Evolutionary conservation across 2,329 filamentous ascomycete species (phyloP).

Genomic region (Magnaporthiopsis incrustans): DNA sequence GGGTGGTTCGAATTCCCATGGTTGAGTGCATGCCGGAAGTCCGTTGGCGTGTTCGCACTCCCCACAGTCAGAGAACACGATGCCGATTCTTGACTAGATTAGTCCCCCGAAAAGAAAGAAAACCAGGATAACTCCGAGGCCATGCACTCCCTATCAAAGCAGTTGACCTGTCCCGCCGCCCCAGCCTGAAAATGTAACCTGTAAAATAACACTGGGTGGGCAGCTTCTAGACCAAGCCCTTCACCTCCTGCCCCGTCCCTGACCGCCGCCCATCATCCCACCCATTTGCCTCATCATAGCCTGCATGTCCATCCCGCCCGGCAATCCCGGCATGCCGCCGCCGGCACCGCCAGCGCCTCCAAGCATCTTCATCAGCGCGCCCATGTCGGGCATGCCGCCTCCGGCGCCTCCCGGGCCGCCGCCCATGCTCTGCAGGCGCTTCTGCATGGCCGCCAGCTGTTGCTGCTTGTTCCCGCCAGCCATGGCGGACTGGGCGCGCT

Average conservation of each 20-base stretch:
- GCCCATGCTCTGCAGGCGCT: slow-evolving; percentile 87
- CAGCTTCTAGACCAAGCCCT: not conserved
- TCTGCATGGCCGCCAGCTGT: slow-evolving; percentile 96
- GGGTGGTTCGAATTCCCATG: no score
- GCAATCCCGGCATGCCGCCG: slow-evolving; percentile 50
- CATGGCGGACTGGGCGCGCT: slow-evolving; percentile 84
- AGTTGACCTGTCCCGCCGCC: not conserved
- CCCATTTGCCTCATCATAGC: slow-evolving; percentile 65
- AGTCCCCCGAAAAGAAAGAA: not conserved
- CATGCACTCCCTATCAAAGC: slow-evolving; percentile 2
- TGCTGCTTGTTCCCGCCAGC: slow-evolving; percentile 85
- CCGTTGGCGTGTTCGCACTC: not conserved
- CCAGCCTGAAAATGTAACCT: not conserved
- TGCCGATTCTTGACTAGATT: not conserved
- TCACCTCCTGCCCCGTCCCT: slow-evolving; percentile 11
- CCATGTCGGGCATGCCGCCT: slow-evolving; percentile 72
- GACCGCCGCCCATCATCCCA: slow-evolving; percentile 27
- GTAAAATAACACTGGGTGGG: not conserved
- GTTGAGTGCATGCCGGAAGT: not conserved
- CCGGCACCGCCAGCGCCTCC: slow-evolving; percentile 59
- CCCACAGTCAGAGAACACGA: not conserved
- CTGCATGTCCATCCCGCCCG: slow-evolving; percentile 67
- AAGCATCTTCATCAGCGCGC: slow-evolving; percentile 86
- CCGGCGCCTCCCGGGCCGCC: slow-evolving; percentile 49
- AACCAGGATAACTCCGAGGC: slow-evolving; percentile 5